Percentiles rank a stretch among this genome's conserved stretches.
Conservation (phyloP, 768 basidiomycete species). For the Tephrocybe sp. region DNA sequence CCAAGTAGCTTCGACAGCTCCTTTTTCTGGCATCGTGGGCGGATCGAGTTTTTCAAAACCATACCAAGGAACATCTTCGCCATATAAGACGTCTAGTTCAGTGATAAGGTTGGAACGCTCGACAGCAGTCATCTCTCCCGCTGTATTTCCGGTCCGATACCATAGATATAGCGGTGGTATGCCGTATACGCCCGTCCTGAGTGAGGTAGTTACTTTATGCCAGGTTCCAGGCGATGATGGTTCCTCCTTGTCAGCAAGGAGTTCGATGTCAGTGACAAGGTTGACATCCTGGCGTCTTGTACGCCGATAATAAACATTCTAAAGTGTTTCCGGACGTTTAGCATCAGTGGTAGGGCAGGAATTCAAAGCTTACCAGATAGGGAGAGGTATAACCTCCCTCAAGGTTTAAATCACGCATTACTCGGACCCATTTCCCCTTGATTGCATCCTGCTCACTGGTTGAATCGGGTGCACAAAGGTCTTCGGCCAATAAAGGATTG, state of each 20-base stretch:
- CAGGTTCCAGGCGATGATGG: conserved; percentile 55
- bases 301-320: conserved; percentile 81
- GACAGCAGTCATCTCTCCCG: conserved; percentile 56
- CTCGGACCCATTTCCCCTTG: conserved; percentile 87
- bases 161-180: conserved; percentile 68
- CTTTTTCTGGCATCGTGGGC: conserved; percentile 48
- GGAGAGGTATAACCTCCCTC: conserved; percentile 54
- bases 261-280: conserved; percentile 69
- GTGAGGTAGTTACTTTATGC: conserved; percentile 61
- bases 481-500: conserved; percentile 53
- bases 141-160: conserved; percentile 73
- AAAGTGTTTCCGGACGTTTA: conserved; percentile 3
- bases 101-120: conserved; percentile 73
- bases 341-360: background rate
- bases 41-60: conserved; percentile 78
- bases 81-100: conserved; percentile 89
- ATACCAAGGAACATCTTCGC: conserved; percentile 81
- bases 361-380: conserved; percentile 50
- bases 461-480: conserved; percentile 67
- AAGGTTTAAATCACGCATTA: conserved; percentile 77
- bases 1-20: conserved; percentile 52
- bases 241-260: conserved; percentile 58
- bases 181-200: conserved; percentile 62
- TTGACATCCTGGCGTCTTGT: conserved; percentile 81
- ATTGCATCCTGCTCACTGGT: conserved; percentile 74